These are phyloP conservation scores for Skeletonema menzelii DNA, from an alignment of 108 stramenopile genomes.

Conservation along the genomic window DNA sequence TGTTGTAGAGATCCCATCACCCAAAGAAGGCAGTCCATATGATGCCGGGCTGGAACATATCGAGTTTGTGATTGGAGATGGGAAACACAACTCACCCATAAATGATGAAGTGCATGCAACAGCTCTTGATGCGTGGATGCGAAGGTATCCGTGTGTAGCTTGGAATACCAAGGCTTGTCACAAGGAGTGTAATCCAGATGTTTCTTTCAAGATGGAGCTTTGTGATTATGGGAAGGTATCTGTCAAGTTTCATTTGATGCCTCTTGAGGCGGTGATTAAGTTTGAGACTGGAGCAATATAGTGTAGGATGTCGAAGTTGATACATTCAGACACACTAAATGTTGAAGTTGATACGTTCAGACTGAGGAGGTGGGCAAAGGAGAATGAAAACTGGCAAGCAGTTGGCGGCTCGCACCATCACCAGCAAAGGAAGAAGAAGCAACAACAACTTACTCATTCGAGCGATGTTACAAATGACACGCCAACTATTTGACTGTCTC, in stretches of 20 bases:
- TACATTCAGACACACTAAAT: no score
- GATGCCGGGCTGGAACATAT: slow-evolving; percentile 53
- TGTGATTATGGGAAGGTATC: slow-evolving; percentile 32
- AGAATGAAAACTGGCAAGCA: no score
- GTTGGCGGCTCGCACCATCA: no score
- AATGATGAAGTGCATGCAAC: slow-evolving; percentile 30
- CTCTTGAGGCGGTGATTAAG: slow-evolving; percentile 44
- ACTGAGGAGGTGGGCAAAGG: no score
- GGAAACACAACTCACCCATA: slow-evolving; percentile 10
- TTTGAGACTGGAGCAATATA: slow-evolving; percentile 17
- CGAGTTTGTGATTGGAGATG: slow-evolving; percentile 55
- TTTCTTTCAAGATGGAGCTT: slow-evolving; percentile 43
- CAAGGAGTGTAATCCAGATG: slow-evolving; percentile 57
- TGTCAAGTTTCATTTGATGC: slow-evolving; percentile 53
- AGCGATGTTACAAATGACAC: no score
- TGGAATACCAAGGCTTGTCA: slow-evolving; percentile 50
- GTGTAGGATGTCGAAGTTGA: background rate
- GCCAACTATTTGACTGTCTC: no score
- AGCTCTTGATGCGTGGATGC: slow-evolving; percentile 20
- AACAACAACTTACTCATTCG: no score
- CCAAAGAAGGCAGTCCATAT: slow-evolving; percentile 56
- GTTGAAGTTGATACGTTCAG: no score
- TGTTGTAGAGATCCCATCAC: slow-evolving; percentile 56
- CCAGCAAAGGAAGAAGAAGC: no score
- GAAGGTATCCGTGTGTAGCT: slow-evolving; percentile 18